Conservation (phyloP, 306 rosid genomes). For the Boehmeria nivea region DNA sequence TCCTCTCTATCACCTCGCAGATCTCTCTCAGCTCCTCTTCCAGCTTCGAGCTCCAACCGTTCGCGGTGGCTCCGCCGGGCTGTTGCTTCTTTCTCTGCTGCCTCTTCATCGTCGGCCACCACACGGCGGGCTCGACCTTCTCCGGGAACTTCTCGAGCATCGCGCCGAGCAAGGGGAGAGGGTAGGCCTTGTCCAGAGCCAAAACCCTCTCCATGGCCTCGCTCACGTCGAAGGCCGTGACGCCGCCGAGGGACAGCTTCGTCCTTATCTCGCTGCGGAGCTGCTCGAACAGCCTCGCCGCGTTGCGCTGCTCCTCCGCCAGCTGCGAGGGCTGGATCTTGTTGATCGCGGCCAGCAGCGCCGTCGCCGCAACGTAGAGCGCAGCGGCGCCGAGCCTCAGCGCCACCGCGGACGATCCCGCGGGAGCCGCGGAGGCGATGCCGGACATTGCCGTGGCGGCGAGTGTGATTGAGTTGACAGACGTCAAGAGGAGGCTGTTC, state of each 20-base stretch:
- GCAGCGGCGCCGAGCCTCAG: constrained; percentile 60
- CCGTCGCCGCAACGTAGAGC: constrained; percentile 58
- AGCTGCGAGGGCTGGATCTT: constrained; percentile 83
- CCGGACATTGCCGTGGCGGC: constrained; percentile 67
- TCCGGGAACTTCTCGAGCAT: constrained; percentile 75
- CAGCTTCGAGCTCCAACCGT: constrained; percentile 57
- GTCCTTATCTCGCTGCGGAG: constrained; percentile 44
- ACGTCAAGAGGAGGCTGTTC: constrained; percentile 54
- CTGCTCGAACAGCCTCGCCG: constrained; percentile 65
- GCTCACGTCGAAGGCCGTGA: constrained; percentile 20
- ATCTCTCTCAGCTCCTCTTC: constrained; percentile 58
- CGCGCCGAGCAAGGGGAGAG: constrained; percentile 68
- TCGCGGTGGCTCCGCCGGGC: no score
- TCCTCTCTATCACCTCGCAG: constrained; percentile 31
- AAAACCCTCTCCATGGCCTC: constrained; percentile 63
- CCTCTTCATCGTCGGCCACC: constrained; percentile 58
- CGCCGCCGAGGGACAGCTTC: constrained; percentile 22
- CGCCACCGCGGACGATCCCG: constrained; percentile 37
- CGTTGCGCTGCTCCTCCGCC: constrained; percentile 64
- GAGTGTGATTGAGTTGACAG: constrained; percentile 54
- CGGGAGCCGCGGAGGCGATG: constrained; percentile 33
- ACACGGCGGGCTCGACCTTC: constrained; percentile 52
- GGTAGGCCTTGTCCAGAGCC: constrained; percentile 71
- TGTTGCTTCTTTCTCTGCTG: background rate
- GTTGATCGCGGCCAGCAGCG: constrained; percentile 54